Evolutionary conservation across 2,329 filamentous ascomycete species (phyloP).

Genomic region (Microcera coccophila): DNA sequence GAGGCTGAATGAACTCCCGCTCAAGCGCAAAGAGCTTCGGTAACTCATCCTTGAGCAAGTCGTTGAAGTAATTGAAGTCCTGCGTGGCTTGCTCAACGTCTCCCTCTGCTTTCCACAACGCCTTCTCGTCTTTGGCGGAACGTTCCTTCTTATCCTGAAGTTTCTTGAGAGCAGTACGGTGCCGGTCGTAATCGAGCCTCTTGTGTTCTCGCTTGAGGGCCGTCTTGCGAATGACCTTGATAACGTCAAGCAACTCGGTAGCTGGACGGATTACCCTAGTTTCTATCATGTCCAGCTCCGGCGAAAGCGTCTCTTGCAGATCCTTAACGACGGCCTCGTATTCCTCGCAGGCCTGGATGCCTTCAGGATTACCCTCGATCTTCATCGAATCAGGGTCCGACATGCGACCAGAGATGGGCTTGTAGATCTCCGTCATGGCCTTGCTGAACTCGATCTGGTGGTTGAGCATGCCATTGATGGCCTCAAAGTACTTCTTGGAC

Average conservation of each 20-base stretch:
- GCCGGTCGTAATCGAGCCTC: conserved; percentile 92
- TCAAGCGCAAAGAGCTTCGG: conserved; percentile 88
- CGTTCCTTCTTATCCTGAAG: conserved; percentile 97
- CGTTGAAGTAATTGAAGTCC: conserved; percentile 98
- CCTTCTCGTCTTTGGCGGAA: conserved; percentile 93
- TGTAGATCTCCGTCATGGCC: conserved; percentile 94
- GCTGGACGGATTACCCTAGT: conserved; percentile 85
- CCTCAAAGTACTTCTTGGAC: conserved; percentile 94
- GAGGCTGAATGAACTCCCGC: conserved; percentile 88
- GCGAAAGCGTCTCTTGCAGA: conserved; percentile 79
- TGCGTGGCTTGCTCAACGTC: conserved; percentile 89
- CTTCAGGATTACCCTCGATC: conserved; percentile 83
- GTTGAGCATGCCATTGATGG: conserved; percentile 95
- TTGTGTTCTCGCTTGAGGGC: conserved; percentile 92
- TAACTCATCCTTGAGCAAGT: conserved; percentile 91
- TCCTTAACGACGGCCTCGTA: conserved; percentile 90
- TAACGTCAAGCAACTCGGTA: conserved; percentile 87
- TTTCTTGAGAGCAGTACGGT: conserved; percentile 80
- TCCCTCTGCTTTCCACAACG: conserved; percentile 89
- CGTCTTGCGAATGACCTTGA: conserved; percentile 91
- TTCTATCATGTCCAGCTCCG: conserved; percentile 98
- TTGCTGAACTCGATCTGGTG: conserved; percentile 99
- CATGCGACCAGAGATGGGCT: conserved; percentile 91
- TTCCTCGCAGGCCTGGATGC: conserved; percentile 92
- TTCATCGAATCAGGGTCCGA: conserved; percentile 85